Base-by-base conservation (phyloP, 306 rosid genomes). In the Cicer yamashitae region DNA sequence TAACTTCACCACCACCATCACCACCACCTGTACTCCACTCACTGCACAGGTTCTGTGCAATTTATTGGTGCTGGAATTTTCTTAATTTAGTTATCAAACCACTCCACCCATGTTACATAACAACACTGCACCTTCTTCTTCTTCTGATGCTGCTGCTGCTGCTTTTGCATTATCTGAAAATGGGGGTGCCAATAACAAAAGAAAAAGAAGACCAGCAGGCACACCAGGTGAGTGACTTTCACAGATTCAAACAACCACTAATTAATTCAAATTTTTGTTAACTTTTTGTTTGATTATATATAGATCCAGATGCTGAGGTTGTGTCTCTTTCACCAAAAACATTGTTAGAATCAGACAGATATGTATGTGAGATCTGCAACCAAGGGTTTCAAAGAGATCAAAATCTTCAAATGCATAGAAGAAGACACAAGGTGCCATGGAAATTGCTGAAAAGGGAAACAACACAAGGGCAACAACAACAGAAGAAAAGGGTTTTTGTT, bases 311-410 rank as follows among this genome's bases (percentile, higher is more conserved):
- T 78, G 99, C 99, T 1, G 93, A 92, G 74, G 99, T 94, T 11
- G 99, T 94, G 79, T 90, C 97, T 22, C 74, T 94, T 2, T 94
- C 99, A 2, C 97, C 99, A 0, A 92, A 88, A 57, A 94, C 98
- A 7, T 58, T 94, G 17, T 11, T 94, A 58, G 99, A 94, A 82
- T 94, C 98, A 5, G 98, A 92, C 71, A 81, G 93, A 7, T 94
- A 94, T 43, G 96, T 94, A 17, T 94, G 99, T 63, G 99, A 94
- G 96, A 94, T 94, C 96, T 94, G 99, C 82, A 92, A 90, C 83
- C 96, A 92, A 63, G 99, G 98, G 63, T 94, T 94, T 25, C 98
- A 94, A 73, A 84, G 99, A 34, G 99, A 94, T 84, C 99, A 94
- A 86, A 94, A 94, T 72, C 97, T 94, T 0, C 99, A 94, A 90